phyloP scores from a whole-genome alignment of 768 basidiomycete species.

The Tremella mesenterica region DNA sequence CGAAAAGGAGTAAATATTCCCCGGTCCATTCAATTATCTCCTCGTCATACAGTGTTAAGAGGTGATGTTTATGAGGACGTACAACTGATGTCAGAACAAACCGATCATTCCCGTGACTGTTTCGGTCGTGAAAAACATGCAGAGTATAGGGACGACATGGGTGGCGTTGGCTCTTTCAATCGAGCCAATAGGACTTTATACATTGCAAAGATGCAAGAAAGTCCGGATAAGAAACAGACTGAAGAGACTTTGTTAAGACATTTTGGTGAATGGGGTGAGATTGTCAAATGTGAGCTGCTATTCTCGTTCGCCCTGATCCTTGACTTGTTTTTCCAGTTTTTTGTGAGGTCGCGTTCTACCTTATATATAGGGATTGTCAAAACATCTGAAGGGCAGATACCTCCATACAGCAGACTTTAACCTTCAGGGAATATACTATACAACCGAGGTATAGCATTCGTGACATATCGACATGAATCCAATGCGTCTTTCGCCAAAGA shows the following conservation, averaged over 20 bases:
- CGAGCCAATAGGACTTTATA: constrained; percentile 90
- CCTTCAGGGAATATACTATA: constrained; percentile 81
- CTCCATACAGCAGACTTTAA: too few species aligned
- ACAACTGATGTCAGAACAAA: constrained; percentile 47
- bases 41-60: too few species aligned
- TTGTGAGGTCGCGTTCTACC: too few species aligned
- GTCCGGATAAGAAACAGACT: constrained; percentile 59
- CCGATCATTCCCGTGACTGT: constrained; percentile 90
- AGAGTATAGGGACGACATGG: constrained; percentile 98
- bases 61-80: too few species aligned
- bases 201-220: constrained; percentile 82
- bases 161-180: constrained; percentile 94
- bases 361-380: neutral
- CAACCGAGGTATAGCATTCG: constrained; percentile 92
- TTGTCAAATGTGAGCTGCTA: constrained; percentile 68
- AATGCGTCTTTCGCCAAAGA: constrained; percentile 95
- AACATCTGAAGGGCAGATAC: neutral
- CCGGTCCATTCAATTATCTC: too few species aligned
- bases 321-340: too few species aligned
- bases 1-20: too few species aligned
- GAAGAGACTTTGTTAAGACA: constrained; percentile 84
- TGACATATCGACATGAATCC: constrained; percentile 80
- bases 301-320: neutral
- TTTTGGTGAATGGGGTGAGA: constrained; percentile 91
- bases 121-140: constrained; percentile 95